Evolutionary conservation across 148 eudicot genomes (phyloP), one percentile per base, ranked within the genome.

Genomic region (Persicaria maculosa): DNA sequence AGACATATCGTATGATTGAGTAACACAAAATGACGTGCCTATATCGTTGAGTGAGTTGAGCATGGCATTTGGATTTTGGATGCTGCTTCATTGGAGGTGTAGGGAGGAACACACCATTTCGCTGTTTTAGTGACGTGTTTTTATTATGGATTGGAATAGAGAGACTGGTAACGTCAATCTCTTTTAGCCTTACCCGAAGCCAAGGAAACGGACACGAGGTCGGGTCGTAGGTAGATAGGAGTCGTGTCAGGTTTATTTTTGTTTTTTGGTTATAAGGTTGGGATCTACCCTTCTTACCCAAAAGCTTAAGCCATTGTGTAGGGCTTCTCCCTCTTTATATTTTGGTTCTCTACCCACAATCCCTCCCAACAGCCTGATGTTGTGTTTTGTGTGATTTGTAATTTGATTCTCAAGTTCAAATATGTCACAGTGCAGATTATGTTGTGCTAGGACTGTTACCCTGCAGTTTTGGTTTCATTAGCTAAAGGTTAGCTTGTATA

Each of bases 331-430:
- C n/a, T n/a, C n/a, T n/a, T n/a, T n/a, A n/a, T n/a, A n/a, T n/a
- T n/a, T n/a, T n/a, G n/a, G n/a, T n/a, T n/a, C n/a, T n/a, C n/a
- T n/a, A n/a, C n/a, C n/a, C n/a, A n/a, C n/a, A n/a, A n/a, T n/a
- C n/a, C n/a, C n/a, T n/a, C n/a, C n/a, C n/a, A n/a, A n/a, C n/a
- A n/a, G n/a, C n/a, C n/a, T n/a, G 8, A 53, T 15, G 19, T 10
- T 57, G 62, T 57, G 65, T 22, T 59, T 59, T 16, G 62, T 57
- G 62, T 57, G 65, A 9, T 59, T 59, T 16, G 62, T 57, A 17
- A 6, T 19, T 59, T 59, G 65, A 15, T 16, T 53, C 4, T 20
- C 5, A 8, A 3, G 14, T 0, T 25, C 62, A 65, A 40, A 8
- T 65, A 40, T 65, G 65, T 59, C 22, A 59, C 12, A 59, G 62